phyloP scores from a whole-genome alignment of 202 grass and related monocot genomes.

The Zoysia matrella region DNA sequence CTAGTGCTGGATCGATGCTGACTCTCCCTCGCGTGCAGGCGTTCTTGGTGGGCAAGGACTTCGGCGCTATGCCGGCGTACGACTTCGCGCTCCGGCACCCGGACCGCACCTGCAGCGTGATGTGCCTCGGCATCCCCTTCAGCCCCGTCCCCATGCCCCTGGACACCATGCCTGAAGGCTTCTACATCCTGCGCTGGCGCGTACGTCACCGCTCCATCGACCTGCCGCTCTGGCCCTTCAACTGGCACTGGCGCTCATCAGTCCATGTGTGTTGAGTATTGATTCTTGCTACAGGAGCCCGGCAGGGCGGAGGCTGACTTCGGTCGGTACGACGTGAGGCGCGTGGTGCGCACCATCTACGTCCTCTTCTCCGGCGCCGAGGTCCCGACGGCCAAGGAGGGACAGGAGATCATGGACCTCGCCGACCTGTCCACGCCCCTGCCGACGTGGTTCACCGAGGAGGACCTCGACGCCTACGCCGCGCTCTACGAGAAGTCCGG shows the following conservation, averaged over 20 bases:
- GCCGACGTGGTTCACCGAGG: background rate
- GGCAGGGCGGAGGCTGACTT: constrained; percentile 73
- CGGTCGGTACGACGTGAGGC: constrained; percentile 46
- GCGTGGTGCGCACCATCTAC: constrained; percentile 44
- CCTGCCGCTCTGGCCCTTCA: no score
- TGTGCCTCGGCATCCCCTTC: constrained; percentile 65
- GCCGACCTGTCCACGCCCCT: background rate
- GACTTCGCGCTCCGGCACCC: constrained; percentile 60
- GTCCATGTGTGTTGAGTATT: no score
- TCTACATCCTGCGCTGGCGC: constrained; percentile 49
- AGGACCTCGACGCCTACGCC: background rate
- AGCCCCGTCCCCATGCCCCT: constrained; percentile 19
- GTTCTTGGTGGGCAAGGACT: constrained; percentile 43
- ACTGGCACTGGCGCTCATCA: no score
- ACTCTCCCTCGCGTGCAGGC: constrained; percentile 37
- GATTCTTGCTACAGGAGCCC: constrained; percentile 34
- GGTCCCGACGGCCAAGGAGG: background rate
- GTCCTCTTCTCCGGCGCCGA: background rate
- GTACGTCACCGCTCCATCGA: constrained; percentile 7
- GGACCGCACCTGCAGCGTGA: constrained; percentile 52
- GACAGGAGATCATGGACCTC: background rate
- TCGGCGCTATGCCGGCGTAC: constrained; percentile 42
- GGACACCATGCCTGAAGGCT: constrained; percentile 33
- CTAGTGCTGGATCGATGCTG: no score
- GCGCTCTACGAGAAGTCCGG: background rate